Evolutionary conservation across 495 filamentous ascomycete species (phyloP), one percentile per base, ranked within the genome.

Genomic region (Neurospora pannonica): DNA sequence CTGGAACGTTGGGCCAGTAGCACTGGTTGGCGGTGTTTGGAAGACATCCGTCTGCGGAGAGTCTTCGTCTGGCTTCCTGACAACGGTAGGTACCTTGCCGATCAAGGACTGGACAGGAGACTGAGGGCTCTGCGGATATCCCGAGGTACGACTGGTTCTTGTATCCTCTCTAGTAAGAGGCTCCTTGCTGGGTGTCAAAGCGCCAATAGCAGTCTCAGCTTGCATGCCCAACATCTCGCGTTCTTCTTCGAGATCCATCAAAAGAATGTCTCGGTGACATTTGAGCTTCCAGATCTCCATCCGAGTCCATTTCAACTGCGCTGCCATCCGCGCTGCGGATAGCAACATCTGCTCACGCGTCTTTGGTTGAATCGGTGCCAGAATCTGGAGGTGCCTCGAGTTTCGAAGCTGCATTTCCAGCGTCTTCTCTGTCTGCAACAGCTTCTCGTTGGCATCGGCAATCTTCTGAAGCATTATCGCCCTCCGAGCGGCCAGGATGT

Each of bases 201-300:
- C 72, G 28, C 78, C 80, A 1, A 76, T 4, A 13, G 38, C 73
- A 5, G 72, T 81, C 71, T 80, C 81, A 19, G 72, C 76, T 8
- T 82, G 76, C 11, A 81, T 76, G 17, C 81, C 81, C 54, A 81
- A 84, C 24, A 79, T 72, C 46, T 85, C 83, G 37, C 83, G 82
- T 70, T 97, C 94, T 73, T 97, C 93, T 73, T 94, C 92, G 46
- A 98, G 84, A 79, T 98, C 96, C 82, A 94, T 84, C 1, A 88
- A 85, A 15, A 98, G 87, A 72, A 99, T 93, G 78, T 97, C 94
- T 71, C 91, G 91, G 81, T 98, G 94, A 75, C 95, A 98, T 79
- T 89, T 94, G 74, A 95, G 87, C 36, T 91, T 93, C 94, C 94
- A 98, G 15, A 97, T 95, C 75, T 97, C 94, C 80, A 95, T 94